These are phyloP conservation scores for Coprinopsis cinerea DNA, from an alignment of 768 basidiomycete species.

Conservation along the genomic window DNA sequence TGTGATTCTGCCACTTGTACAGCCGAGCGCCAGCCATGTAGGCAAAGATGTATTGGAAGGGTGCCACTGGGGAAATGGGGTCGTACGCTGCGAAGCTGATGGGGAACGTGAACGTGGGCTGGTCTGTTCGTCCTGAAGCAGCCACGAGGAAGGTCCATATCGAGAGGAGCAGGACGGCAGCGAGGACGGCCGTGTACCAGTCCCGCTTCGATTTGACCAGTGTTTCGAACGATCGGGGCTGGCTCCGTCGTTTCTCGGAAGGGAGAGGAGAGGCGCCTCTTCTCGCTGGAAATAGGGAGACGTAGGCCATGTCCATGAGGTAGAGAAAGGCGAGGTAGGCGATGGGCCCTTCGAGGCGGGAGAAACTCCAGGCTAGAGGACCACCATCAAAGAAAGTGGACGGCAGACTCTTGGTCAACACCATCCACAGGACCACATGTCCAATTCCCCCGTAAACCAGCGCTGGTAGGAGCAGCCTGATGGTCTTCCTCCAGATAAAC, in stretches of 20 bases:
- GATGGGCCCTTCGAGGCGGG: conserved; percentile 3
- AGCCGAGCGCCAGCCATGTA: conserved; percentile 1
- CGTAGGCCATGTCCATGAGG: conserved; percentile 3
- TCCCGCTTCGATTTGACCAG: not conserved
- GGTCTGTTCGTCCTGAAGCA: not conserved
- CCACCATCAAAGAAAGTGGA: not conserved
- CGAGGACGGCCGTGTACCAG: not conserved
- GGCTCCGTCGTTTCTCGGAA: not conserved
- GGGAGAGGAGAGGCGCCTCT: not conserved
- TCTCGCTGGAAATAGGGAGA: not conserved
- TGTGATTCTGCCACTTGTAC: not conserved
- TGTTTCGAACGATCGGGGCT: not conserved
- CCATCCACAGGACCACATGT: not conserved
- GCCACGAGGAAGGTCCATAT: not conserved
- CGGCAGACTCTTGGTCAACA: conserved; percentile 1
- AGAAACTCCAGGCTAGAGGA: not conserved
- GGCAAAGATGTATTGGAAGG: conserved; percentile 1
- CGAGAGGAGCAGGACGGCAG: not conserved
- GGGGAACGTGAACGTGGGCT: not conserved
- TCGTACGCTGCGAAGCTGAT: conserved; percentile 3
- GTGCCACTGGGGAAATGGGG: not conserved
- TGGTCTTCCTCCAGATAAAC: conserved; percentile 1
- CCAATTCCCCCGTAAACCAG: not conserved
- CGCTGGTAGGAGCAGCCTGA: not conserved
- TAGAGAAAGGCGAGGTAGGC: conserved; percentile 4